Conservation (phyloP, 139 green algal genomes). For the Chara braunii region DNA sequence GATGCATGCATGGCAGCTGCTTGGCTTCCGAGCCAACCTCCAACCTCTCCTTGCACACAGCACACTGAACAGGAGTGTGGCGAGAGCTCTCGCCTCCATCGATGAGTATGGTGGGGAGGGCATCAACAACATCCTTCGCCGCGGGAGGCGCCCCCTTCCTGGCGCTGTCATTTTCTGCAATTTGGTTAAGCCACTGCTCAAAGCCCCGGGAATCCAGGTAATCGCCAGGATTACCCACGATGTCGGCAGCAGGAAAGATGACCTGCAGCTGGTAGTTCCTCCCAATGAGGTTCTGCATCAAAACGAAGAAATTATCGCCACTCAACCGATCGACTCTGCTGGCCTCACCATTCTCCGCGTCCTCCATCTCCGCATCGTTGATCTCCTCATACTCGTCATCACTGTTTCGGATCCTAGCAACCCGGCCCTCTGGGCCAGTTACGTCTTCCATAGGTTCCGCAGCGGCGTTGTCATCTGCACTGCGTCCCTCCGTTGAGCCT, state of each 20-base stretch:
- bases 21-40: constrained; percentile 5
- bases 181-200: constrained; percentile 14
- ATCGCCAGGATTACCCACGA: constrained; percentile 16
- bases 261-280: background rate
- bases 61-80: constrained; percentile 2
- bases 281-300: constrained; percentile 4
- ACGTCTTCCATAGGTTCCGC: no score
- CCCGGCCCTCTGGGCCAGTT: no score
- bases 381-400: no score
- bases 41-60: constrained; percentile 18
- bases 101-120: background rate
- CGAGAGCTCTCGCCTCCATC: constrained; percentile 6
- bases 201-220: constrained; percentile 20
- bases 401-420: no score
- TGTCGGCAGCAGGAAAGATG: background rate
- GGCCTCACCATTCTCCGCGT: no score
- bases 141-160: background rate
- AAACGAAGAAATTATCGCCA: no score
- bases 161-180: constrained; percentile 9
- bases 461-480: no score
- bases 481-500: no score
- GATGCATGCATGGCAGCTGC: constrained; percentile 26
- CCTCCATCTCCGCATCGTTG: no score
- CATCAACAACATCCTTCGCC: constrained; percentile 5
- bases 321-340: no score